A percentile compares a stretch with the other conserved stretches of the same genome.
Conservation (phyloP, 306 rosid species). For the Rosa rugosa region DNA sequence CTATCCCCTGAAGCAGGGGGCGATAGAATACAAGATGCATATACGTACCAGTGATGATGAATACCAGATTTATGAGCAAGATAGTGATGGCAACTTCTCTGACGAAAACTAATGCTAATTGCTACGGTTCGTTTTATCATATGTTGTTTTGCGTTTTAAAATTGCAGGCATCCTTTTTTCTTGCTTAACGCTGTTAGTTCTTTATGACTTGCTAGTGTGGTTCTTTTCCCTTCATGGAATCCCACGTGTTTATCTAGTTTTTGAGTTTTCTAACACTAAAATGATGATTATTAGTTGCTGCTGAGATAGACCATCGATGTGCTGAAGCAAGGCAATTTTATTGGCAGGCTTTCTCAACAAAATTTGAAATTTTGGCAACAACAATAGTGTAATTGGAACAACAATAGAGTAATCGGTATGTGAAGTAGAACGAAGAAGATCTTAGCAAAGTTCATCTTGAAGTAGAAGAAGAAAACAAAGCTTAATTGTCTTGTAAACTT, state of each 20-base stretch:
- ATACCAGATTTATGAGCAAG: slow-evolving; percentile 63
- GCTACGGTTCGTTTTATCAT: background rate
- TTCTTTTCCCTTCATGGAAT: background rate
- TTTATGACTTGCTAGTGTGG: background rate
- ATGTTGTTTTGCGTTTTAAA: background rate
- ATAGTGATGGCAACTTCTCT: slow-evolving; percentile 46
- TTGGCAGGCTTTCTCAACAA: background rate
- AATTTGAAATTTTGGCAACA: background rate
- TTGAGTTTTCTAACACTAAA: background rate
- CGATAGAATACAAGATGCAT: slow-evolving; percentile 28
- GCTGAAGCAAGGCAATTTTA: background rate
- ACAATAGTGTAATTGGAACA: no score
- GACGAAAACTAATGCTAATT: slow-evolving; percentile 35
- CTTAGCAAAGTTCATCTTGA: no score
- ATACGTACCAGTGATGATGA: slow-evolving; percentile 62
- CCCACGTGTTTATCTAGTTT: background rate
- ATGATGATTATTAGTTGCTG: background rate
- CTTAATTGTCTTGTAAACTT: no score
- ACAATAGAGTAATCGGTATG: no score
- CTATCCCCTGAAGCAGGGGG: slow-evolving; percentile 41
- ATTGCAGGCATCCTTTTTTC: background rate
- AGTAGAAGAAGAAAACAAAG: no score
- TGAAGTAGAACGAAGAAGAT: no score
- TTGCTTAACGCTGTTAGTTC: background rate
- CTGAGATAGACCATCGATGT: background rate